phyloP scores from a whole-genome alignment of 2,329 filamentous ascomycete genomes.

The Cordyceps javanica region DNA sequence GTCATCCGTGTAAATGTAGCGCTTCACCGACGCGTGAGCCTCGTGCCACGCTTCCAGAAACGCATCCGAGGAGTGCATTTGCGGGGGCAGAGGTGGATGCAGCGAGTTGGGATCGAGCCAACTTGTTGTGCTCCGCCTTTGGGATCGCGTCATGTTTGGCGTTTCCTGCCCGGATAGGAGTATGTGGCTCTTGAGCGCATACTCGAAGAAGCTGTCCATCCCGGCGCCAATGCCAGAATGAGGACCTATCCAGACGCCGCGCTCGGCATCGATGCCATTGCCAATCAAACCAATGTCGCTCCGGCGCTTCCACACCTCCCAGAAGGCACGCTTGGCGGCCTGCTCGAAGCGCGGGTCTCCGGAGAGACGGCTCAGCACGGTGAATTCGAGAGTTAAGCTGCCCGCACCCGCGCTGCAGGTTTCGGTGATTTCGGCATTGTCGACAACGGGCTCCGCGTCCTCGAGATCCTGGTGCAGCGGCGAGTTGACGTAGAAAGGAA shows the following conservation, averaged over 20 bases:
- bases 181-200: conserved; percentile 90
- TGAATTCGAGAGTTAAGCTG: conserved; percentile 89
- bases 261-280: conserved; percentile 86
- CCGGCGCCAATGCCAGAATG: conserved; percentile 94
- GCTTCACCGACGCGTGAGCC: conserved; percentile 79
- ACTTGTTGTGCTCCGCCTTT: conserved; percentile 32
- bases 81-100: conserved; percentile 53
- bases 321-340: conserved; percentile 86
- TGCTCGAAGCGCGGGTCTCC: conserved; percentile 85
- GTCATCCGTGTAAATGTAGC: conserved; percentile 75
- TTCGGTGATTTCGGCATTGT: conserved; percentile 71
- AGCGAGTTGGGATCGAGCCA: conserved; percentile 61
- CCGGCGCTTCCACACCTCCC: conserved; percentile 88
- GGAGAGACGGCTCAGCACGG: conserved; percentile 80
- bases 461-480: conserved; percentile 58
- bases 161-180: conserved; percentile 70
- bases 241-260: conserved; percentile 79
- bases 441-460: conserved; percentile 27
- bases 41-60: conserved; percentile 82
- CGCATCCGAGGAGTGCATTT: conserved; percentile 65
- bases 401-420: conserved; percentile 97
- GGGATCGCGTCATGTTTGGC: conserved; percentile 41
- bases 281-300: conserved; percentile 85
- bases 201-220: conserved; percentile 98
- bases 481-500: conserved; percentile 87